These are phyloP conservation scores for Solanum peruvianum DNA, from an alignment of 257 asterid genomes.

Conservation along the genomic window DNA sequence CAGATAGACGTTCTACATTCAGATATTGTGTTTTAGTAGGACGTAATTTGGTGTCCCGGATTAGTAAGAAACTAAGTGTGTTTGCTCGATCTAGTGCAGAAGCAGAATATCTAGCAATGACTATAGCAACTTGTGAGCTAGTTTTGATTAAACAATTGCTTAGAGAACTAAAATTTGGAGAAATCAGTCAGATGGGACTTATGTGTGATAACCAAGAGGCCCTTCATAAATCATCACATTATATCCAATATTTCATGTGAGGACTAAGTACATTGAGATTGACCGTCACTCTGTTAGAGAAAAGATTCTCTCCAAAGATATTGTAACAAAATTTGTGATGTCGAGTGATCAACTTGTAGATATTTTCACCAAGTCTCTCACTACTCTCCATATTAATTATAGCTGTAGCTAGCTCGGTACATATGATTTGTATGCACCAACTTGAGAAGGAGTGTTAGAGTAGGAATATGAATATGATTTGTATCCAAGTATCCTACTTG, in stretches of 20 bases:
- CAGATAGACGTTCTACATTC: background rate
- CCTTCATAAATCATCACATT: background rate
- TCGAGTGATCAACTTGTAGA: background rate
- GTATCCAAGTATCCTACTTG: background rate
- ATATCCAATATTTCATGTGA: background rate
- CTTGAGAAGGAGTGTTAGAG: background rate
- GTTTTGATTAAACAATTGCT: background rate
- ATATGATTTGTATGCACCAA: background rate
- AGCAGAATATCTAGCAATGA: background rate
- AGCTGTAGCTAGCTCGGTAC: background rate
- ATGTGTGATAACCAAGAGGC: background rate
- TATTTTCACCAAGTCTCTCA: background rate
- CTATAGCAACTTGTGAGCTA: background rate
- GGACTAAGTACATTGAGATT: background rate
- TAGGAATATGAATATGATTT: background rate
- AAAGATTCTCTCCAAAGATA: background rate
- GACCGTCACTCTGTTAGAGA: background rate
- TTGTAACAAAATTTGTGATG: background rate
- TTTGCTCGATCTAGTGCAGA: background rate
- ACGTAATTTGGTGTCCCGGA: background rate
- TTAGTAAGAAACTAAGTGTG: background rate
- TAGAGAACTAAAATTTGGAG: background rate
- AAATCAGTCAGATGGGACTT: background rate
- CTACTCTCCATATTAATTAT: background rate
- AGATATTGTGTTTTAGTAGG: background rate